Percentiles rank a stretch among this genome's conserved stretches.
phyloP scores from a whole-genome alignment of 2,329 filamentous ascomycete species.

The Thielaviopsis populi region DNA sequence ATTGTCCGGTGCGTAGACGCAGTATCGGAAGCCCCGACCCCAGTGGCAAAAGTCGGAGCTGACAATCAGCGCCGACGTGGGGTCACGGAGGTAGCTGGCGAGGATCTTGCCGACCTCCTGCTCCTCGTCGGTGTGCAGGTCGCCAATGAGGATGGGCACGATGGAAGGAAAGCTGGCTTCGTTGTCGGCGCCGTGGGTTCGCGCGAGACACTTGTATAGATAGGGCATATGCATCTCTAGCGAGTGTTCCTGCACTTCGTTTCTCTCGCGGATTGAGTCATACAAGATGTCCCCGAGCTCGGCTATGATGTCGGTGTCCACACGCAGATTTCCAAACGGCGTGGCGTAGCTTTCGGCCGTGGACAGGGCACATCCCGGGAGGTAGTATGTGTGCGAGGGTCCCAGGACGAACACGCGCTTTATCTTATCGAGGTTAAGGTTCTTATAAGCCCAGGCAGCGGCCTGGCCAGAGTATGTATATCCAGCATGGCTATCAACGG shows the following conservation, averaged over 20 bases:
- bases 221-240: slow-evolving; percentile 95
- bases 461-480: slow-evolving; percentile 84
- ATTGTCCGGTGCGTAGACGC: slow-evolving; percentile 46
- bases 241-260: slow-evolving; percentile 77
- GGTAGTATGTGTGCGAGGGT: slow-evolving; percentile 76
- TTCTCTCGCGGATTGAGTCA: slow-evolving; percentile 43
- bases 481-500: slow-evolving; percentile 60
- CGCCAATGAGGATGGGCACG: slow-evolving; percentile 75
- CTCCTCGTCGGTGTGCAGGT: slow-evolving; percentile 52
- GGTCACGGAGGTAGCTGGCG: slow-evolving; percentile 61
- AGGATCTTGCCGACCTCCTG: slow-evolving; percentile 53
- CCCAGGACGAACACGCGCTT: slow-evolving; percentile 88
- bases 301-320: slow-evolving; percentile 44
- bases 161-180: slow-evolving; percentile 51
- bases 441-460: slow-evolving; percentile 89
- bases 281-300: slow-evolving; percentile 30
- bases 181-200: slow-evolving; percentile 30
- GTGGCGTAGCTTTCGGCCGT: slow-evolving; percentile 56
- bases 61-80: slow-evolving; percentile 66
- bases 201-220: slow-evolving; percentile 59
- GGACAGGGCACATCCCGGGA: slow-evolving; percentile 63
- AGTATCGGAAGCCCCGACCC: slow-evolving; percentile 74
- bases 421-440: slow-evolving; percentile 62
- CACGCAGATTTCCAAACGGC: slow-evolving; percentile 52
- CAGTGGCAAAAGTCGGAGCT: slow-evolving; percentile 97